Percentiles rank a stretch among this genome's conserved stretches.
phyloP scores from a whole-genome alignment of 108 stramenopile genomes.

The Epithemia pelagica region DNA sequence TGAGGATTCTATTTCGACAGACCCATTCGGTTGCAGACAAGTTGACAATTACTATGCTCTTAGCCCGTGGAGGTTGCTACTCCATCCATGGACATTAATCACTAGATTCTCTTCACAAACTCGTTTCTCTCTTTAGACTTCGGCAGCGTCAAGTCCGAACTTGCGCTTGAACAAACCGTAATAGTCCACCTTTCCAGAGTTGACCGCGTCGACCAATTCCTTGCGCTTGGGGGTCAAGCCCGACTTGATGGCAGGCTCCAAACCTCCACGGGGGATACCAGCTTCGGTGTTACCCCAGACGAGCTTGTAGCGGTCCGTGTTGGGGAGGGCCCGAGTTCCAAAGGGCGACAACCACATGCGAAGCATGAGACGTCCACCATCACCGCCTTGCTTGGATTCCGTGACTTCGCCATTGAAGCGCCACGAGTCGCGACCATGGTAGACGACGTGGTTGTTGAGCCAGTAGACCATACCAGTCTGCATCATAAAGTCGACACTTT shows the following conservation, averaged over 20 bases:
- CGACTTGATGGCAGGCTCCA: conserved; percentile 8
- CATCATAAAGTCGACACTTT: conserved; percentile 7
- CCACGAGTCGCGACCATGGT: conserved; percentile 6
- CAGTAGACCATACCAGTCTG: conserved; percentile 7
- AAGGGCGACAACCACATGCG: conserved; percentile 5
- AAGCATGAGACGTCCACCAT: conserved; percentile 8
- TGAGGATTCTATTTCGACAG: too few relatives aligned
- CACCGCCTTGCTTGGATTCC: neutral
- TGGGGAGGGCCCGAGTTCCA: neutral
- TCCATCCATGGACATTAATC: too few relatives aligned
- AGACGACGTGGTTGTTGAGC: conserved; percentile 8
- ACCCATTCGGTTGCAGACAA: too few relatives aligned
- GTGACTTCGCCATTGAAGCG: conserved; percentile 2
- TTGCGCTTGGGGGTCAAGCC: conserved; percentile 3
- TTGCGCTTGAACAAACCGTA: conserved; percentile 5
- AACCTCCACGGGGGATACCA: conserved; percentile 1
- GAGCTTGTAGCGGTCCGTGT: conserved; percentile 2
- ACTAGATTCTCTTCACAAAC: too few relatives aligned
- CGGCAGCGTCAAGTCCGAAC: neutral
- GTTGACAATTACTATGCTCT: too few relatives aligned
- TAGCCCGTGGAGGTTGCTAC: too few relatives aligned
- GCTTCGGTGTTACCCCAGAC: conserved; percentile 3
- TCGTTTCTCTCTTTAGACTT: neutral
- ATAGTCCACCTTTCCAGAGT: conserved; percentile 6
- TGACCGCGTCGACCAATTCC: conserved; percentile 2